Base-by-base conservation (phyloP, 352 stramenopile genomes). In the Pythium sukuiense region DNA sequence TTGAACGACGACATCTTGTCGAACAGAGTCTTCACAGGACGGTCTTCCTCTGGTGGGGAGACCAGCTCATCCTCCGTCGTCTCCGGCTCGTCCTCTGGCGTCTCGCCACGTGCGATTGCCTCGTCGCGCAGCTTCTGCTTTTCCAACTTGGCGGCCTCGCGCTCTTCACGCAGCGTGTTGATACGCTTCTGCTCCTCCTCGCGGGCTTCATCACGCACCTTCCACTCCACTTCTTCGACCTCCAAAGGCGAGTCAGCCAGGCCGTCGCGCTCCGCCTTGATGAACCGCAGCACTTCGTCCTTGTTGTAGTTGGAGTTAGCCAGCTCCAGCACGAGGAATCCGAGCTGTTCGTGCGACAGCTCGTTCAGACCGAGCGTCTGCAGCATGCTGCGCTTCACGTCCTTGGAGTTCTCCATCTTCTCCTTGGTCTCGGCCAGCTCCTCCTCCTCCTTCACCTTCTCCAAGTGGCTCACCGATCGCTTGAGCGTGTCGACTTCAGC, bases 321-420 rank as follows among this genome's bases (percentile, higher is more conserved):
- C 9, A 93, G 63, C 48, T 92, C 83, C n/a, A 92, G 14, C 30
- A 94, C 67, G 54, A 93, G 71, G 9, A 73, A 76, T 13, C 71
- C 58, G 5, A 95, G 65, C 55, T 95, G 81, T 35, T 89, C 81
- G 43, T 72, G 69, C 1, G 76, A 77, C 20, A 95, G 48, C 3
- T 90, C 78, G 24, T 71, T 20, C 33, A 95, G 63, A n/a, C 87
- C 87, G 2, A 95, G 66, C 50, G 84, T 73, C n/a, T 58, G 55
- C 35, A 87, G 45, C 37, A 90, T 76, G 8, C 79, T 65, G 1
- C 72, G 59, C 59, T 88, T 83, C 45, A 73, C 78, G 3, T 61
- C 70, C 26, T 65, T 59, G 13, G 62, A 53, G 16, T 67, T 63
- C 4, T 73, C 61, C 18, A 70, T 59, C 18, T 65, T 65, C 37